Conservation (phyloP, 2,329 filamentous ascomycete species). For the Paramyrothecium roridum region DNA sequence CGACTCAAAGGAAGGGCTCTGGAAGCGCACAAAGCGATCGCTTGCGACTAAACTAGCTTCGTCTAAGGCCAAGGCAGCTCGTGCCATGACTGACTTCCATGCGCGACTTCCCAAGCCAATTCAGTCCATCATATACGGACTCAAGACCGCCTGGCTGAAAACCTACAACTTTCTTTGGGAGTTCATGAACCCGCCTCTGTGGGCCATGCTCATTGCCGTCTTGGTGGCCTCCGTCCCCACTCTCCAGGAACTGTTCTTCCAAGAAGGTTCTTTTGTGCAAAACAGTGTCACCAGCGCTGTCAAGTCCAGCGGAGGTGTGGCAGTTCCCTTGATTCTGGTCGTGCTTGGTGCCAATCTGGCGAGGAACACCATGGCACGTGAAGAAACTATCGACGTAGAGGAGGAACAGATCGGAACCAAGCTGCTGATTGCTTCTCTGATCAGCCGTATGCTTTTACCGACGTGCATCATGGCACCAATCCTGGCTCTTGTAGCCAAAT, state of each 20-base stretch:
- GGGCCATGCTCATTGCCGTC: constrained; percentile 93
- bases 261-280: constrained; percentile 81
- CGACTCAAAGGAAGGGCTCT: constrained; percentile 32
- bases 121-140: constrained; percentile 28
- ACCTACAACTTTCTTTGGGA: constrained; percentile 71
- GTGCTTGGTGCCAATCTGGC: constrained; percentile 94
- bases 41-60: constrained; percentile 22
- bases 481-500: constrained; percentile 83
- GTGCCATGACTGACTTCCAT: constrained; percentile 23
- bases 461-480: constrained; percentile 90
- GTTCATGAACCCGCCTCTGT: constrained; percentile 98
- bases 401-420: constrained; percentile 68
- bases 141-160: constrained; percentile 34
- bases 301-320: constrained; percentile 80
- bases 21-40: constrained; percentile 30
- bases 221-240: constrained; percentile 82
- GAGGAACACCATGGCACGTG: constrained; percentile 77
- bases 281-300: constrained; percentile 92
- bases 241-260: constrained; percentile 84
- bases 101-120: constrained; percentile 37
- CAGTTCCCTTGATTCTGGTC: constrained; percentile 91
- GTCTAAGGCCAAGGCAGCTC: constrained; percentile 16
- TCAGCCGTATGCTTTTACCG: constrained; percentile 90
- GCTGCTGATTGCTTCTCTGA: constrained; percentile 78
- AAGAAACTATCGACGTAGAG: constrained; percentile 63